phyloP scores from a whole-genome alignment of 495 filamentous ascomycete genomes.

The Articulospora tetracladia region DNA sequence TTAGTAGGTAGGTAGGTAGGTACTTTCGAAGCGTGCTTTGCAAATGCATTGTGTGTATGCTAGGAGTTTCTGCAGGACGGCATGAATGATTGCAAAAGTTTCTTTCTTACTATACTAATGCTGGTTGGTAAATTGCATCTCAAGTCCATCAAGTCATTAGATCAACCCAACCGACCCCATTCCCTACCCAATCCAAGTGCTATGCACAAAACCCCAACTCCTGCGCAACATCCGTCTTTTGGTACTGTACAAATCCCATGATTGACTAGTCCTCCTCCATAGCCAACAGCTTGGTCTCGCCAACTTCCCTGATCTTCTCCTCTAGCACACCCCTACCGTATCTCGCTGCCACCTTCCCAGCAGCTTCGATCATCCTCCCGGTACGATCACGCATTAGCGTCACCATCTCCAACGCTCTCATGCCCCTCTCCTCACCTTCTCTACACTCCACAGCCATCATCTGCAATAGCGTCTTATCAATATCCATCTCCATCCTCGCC shows the following conservation, averaged over 20 bases:
- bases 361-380: slow-evolving; percentile 82
- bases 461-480: slow-evolving; percentile 87
- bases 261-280: slow-evolving; percentile 24
- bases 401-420: slow-evolving; percentile 86
- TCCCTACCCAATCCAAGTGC: too few species aligned
- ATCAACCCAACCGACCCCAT: too few species aligned
- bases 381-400: slow-evolving; percentile 70
- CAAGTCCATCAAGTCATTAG: too few species aligned
- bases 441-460: slow-evolving; percentile 86
- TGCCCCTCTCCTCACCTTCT: slow-evolving; percentile 86
- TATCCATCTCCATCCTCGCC: slow-evolving; percentile 65
- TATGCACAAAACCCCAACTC: too few species aligned
- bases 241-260: neutral
- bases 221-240: neutral
- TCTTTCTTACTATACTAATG: too few species aligned
- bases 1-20: too few species aligned
- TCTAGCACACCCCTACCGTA: slow-evolving; percentile 72
- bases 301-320: slow-evolving; percentile 76
- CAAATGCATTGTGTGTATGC: too few species aligned
- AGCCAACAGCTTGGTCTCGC: slow-evolving; percentile 17
- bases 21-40: too few species aligned
- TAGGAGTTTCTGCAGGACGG: too few species aligned
- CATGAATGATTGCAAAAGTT: too few species aligned
- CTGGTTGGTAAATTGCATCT: too few species aligned
- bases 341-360: slow-evolving; percentile 75